Conservation (phyloP, 257 asterid species). For the Lycium barbarum region DNA sequence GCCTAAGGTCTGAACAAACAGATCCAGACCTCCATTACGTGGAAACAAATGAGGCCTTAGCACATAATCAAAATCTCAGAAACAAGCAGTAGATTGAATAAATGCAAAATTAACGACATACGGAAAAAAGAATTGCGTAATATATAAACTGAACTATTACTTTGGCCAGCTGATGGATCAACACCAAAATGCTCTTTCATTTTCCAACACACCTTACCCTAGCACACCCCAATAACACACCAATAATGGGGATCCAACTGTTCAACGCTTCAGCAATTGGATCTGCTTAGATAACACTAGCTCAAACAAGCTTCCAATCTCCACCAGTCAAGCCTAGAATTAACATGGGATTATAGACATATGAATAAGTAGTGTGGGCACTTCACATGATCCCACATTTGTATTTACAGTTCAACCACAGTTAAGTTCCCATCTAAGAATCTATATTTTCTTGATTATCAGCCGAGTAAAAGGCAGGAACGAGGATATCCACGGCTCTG, state of each 20-base stretch:
- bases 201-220: neutral
- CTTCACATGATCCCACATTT: constrained; percentile 49
- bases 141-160: neutral
- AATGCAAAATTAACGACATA: neutral
- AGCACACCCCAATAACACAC: constrained; percentile 19
- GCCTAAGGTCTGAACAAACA: no score
- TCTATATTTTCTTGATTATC: constrained; percentile 36
- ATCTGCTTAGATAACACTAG: constrained; percentile 5
- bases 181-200: constrained; percentile 13
- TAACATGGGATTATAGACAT: constrained; percentile 35
- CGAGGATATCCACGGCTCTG: constrained; percentile 44
- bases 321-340: constrained; percentile 35
- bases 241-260: constrained; percentile 9
- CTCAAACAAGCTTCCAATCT: constrained; percentile 3
- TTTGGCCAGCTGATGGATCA: constrained; percentile 4
- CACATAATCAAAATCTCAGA: neutral
- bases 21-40: no score
- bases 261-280: neutral
- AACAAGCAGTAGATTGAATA: neutral
- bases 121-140: neutral
- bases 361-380: constrained; percentile 37
- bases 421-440: constrained; percentile 43
- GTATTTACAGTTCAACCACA: constrained; percentile 65
- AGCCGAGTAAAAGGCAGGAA: constrained; percentile 57
- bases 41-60: no score